Evolutionary conservation across 2,329 filamentous ascomycete species (phyloP), one percentile per base, ranked within the genome.

Genomic region (Volutella citrinella): DNA sequence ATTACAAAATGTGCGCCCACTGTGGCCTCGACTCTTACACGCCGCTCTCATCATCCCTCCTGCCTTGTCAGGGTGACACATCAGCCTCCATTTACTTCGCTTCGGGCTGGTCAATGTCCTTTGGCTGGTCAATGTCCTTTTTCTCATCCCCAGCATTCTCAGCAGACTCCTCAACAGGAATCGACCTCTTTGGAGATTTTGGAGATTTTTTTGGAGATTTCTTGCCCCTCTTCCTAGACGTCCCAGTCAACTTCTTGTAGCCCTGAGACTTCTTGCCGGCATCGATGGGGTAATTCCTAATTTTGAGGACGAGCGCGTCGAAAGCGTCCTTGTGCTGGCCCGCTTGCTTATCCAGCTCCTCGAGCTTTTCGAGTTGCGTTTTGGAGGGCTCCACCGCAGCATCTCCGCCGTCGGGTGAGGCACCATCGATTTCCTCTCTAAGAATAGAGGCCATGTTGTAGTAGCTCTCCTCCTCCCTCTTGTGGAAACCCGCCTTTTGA

Each of bases 391-490:
- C 27, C 16, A 26, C 19, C 7, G 30, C n/a, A 10, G 23, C 16
- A 12, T 40, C 17, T 22, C 21, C 19, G 8, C 6, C 15, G 20
- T 30, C 19, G 10, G 13, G n/a, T 4, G 18, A 21, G n/a, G 30
- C 13, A 9, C 27, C 15, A n/a, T 37, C 18, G 22, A 44, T 16
- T 12, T 54, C 50, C 10, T 32, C 42, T 28, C 31, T 32, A 11
- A 54, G 34, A 16, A 36, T 30, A 13, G 7, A 37, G 28, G 40
- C 46, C 14, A 30, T 56, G 46, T 36, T 51, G 40, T 21, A 49
- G 38, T 60, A 62, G 8, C 46, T 44, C 6, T 54, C 48, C 12
- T 47, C 52, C 37, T 63, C 56, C 10, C 45, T 52, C 23, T 46
- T 51, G 33, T 63, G 60, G 30, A 55, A 51, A 1, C 53, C 48